Evolutionary conservation across 257 asterid genomes (phyloP).

Genomic region (Solanum habrochaites): DNA sequence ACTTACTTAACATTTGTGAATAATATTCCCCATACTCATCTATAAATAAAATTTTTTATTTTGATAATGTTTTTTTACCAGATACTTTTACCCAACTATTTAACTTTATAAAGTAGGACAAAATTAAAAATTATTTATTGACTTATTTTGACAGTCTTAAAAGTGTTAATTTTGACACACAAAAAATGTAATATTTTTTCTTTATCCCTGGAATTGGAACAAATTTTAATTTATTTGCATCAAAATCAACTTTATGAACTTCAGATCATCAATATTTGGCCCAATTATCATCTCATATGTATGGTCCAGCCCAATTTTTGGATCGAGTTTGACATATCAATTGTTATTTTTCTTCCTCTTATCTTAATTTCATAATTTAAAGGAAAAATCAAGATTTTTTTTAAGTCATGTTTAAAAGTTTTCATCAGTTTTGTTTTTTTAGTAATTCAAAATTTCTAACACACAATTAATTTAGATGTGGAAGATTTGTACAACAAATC

Average conservation of each 20-base stretch:
- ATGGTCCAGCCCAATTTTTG: too few species aligned
- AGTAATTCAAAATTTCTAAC: too few species aligned
- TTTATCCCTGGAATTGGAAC: background rate
- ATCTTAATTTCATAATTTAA: too few species aligned
- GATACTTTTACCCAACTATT: too few species aligned
- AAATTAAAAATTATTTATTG: background rate
- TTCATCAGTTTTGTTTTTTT: background rate
- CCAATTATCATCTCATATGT: background rate
- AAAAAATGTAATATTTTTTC: background rate
- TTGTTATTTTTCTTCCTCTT: too few species aligned
- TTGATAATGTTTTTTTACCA: too few species aligned
- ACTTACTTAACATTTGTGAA: background rate
- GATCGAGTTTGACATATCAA: too few species aligned
- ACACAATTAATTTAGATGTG: background rate
- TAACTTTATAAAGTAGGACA: too few species aligned
- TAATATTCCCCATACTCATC: background rate
- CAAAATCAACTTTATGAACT: background rate
- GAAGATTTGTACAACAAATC: background rate
- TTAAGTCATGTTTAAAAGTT: too few species aligned
- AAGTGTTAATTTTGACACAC: background rate
- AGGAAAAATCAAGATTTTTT: too few species aligned
- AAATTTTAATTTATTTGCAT: background rate
- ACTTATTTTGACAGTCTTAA: background rate
- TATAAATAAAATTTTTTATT: background rate
- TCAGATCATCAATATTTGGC: background rate